These are phyloP conservation scores for Quercus robur DNA, from an alignment of 306 rosid genomes.

Conservation along the genomic window DNA sequence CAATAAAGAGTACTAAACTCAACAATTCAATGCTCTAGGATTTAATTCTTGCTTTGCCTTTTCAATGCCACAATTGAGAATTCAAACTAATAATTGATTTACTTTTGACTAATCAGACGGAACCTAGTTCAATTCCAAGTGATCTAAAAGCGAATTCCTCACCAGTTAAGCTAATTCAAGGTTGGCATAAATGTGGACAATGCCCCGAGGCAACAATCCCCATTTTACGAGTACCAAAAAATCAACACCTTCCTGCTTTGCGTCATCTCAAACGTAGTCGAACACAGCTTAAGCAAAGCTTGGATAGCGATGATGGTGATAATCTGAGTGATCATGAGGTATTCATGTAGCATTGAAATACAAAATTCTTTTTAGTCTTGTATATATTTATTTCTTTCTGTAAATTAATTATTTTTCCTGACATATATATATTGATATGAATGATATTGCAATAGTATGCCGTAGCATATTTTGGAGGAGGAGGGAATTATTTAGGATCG, in stretches of 20 bases:
- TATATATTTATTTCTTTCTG: too few species aligned
- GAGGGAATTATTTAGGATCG: conserved; percentile 11
- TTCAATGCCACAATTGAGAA: too few species aligned
- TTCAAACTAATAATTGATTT: not conserved
- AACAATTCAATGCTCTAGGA: too few species aligned
- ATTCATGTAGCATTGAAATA: too few species aligned
- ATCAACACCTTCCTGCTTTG: not conserved
- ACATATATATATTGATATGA: too few species aligned
- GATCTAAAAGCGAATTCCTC: too few species aligned
- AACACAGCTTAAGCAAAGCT: too few species aligned
- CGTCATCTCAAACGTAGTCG: not conserved
- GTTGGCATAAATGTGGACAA: conserved; percentile 18
- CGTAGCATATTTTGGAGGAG: not conserved
- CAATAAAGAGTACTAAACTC: too few species aligned
- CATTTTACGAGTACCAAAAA: not conserved
- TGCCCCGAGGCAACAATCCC: conserved; percentile 28
- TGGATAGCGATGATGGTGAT: not conserved
- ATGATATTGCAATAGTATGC: conserved; percentile 9
- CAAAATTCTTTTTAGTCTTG: too few species aligned
- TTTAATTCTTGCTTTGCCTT: too few species aligned
- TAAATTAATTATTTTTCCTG: too few species aligned
- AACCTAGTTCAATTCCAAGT: conserved; percentile 3
- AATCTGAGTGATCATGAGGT: conserved; percentile 4
- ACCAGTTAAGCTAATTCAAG: not conserved
- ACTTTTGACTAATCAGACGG: not conserved